Percentiles rank a stretch among this genome's conserved stretches.
phyloP scores from a whole-genome alignment of 306 rosid genomes.

The Leucaena leucocephala region DNA sequence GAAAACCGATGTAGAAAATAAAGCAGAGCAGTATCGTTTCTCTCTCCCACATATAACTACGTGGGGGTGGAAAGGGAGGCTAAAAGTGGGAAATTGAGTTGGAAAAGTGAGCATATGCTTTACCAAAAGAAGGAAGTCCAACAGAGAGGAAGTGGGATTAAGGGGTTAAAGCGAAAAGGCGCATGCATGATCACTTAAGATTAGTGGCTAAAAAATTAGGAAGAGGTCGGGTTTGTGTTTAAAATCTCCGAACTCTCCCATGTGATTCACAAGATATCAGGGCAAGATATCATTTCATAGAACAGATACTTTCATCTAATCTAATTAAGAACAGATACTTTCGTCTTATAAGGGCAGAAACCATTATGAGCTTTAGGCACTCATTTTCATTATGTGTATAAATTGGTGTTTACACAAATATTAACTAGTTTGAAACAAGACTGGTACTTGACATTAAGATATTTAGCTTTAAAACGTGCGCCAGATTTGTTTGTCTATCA shows the following conservation, averaged over 20 bases:
- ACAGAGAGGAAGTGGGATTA: not conserved
- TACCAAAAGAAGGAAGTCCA: constrained; percentile 28
- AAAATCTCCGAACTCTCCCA: constrained; percentile 38
- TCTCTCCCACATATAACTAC: no score
- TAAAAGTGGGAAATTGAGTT: constrained; percentile 23
- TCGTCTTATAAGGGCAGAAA: not conserved
- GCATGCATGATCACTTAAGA: constrained; percentile 24
- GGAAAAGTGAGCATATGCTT: constrained; percentile 37
- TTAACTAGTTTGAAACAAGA: not conserved
- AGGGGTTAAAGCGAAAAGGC: constrained; percentile 30
- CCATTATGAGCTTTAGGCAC: not conserved
- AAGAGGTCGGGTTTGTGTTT: constrained; percentile 4
- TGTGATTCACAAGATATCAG: constrained; percentile 37
- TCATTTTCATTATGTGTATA: not conserved
- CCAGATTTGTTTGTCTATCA: not conserved
- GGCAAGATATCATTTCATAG: not conserved
- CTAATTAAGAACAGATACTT: not conserved
- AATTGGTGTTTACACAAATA: not conserved
- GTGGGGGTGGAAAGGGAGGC: constrained; percentile 5
- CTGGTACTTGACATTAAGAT: not conserved
- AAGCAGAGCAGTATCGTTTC: no score
- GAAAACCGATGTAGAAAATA: no score
- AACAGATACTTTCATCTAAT: not conserved
- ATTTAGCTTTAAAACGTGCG: not conserved
- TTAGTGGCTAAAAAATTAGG: constrained; percentile 43